Evolutionary conservation across 768 basidiomycete species (phyloP).

Genomic region (Tricholoma sp.): DNA sequence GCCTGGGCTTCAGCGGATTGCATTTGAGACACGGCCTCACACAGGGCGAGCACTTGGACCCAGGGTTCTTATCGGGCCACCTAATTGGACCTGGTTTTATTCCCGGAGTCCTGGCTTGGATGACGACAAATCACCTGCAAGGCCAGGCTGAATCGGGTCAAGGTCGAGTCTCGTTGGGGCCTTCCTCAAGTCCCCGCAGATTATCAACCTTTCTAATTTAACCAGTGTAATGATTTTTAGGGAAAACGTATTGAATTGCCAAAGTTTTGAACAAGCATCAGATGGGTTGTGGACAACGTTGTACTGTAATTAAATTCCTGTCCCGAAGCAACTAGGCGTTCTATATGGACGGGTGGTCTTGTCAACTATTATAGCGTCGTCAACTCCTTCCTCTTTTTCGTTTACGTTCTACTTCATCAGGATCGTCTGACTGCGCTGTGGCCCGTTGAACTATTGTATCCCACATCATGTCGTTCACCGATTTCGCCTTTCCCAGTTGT

Average conservation of each 20-base stretch:
- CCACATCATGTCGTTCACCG: conserved; percentile 96
- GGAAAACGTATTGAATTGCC: not conserved
- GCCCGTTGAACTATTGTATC: conserved; percentile 69
- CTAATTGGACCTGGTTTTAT: conserved; percentile 9
- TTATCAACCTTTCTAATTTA: not conserved
- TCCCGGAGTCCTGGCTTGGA: not conserved
- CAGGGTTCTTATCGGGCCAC: conserved; percentile 4
- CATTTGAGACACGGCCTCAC: conserved; percentile 12
- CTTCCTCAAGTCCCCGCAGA: not conserved
- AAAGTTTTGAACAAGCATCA: too few relatives aligned
- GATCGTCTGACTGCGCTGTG: conserved; percentile 28
- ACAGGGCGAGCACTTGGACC: conserved; percentile 5
- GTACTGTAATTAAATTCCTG: too few relatives aligned
- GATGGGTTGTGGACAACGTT: too few relatives aligned
- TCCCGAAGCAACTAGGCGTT: not conserved
- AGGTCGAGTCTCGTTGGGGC: not conserved
- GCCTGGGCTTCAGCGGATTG: conserved; percentile 5
- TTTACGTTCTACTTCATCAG: conserved; percentile 18
- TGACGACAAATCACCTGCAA: not conserved
- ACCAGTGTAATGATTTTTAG: not conserved
- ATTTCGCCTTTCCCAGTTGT: conserved; percentile 78
- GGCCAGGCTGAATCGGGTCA: not conserved
- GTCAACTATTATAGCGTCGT: not conserved
- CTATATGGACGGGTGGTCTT: not conserved
- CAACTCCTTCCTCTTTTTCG: conserved; percentile 28